Conservation (phyloP, 257 asterid genomes). For the Nicotiana benthamiana region DNA sequence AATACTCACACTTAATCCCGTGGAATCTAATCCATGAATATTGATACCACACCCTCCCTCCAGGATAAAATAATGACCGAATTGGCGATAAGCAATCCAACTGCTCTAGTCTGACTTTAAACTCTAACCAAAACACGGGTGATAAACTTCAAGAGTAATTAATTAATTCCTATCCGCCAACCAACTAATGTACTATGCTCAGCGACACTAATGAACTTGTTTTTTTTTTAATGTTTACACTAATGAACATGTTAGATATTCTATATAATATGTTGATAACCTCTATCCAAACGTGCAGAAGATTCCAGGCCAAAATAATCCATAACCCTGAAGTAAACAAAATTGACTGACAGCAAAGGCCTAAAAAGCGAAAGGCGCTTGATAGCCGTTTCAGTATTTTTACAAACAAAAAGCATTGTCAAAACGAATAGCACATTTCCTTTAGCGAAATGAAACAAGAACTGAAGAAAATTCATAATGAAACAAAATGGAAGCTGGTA, state of each 20-base stretch:
- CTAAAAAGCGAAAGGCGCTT: background rate
- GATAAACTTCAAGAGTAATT: background rate
- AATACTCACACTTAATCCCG: background rate
- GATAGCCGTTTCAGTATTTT: background rate
- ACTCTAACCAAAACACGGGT: background rate
- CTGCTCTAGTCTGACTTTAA: background rate
- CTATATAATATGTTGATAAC: background rate
- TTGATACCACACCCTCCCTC: background rate
- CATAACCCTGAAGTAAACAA: background rate
- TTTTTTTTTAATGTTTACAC: background rate
- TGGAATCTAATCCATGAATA: background rate
- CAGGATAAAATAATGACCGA: background rate
- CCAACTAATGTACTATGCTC: background rate
- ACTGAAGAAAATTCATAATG: background rate
- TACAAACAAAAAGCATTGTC: background rate
- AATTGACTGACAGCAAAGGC: background rate
- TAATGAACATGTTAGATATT: background rate
- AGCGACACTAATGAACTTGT: background rate
- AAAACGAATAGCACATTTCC: background rate
- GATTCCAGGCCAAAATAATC: background rate
- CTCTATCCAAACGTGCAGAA: background rate
- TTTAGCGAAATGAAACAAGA: background rate
- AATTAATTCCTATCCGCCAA: background rate
- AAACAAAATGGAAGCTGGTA: background rate
- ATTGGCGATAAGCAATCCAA: background rate